phyloP scores from a whole-genome alignment of 306 rosid species.

The Prunus persica region Prunus_persica_NCBIv2 NC_034011.1:6555001-6555500 shows the following conservation, averaged over 20 bases:
- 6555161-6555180: not conserved
- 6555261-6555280: constrained; percentile 11
- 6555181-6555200: constrained; percentile 18
- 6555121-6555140: constrained; percentile 31
- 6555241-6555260: constrained; percentile 14
- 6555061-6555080: constrained; percentile 10
- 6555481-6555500: no score
- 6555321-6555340: not conserved
- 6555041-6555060: constrained; percentile 22
- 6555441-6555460: not conserved
- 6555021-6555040: constrained; percentile 37
- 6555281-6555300: constrained; percentile 4
- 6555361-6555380: not conserved
- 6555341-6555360: not conserved
- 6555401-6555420: not conserved
- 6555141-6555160: constrained; percentile 11
- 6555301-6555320: not conserved
- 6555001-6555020: constrained; percentile 57
- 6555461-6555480: not conserved
- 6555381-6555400: not conserved
- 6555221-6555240: not conserved
- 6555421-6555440: not conserved
- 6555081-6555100: constrained; percentile 9
- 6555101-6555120: constrained; percentile 16
- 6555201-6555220: constrained; percentile 18